phyloP scores from a whole-genome alignment of 2,329 filamentous ascomycete genomes.

The Chalaropsis ovoidea region DNA sequence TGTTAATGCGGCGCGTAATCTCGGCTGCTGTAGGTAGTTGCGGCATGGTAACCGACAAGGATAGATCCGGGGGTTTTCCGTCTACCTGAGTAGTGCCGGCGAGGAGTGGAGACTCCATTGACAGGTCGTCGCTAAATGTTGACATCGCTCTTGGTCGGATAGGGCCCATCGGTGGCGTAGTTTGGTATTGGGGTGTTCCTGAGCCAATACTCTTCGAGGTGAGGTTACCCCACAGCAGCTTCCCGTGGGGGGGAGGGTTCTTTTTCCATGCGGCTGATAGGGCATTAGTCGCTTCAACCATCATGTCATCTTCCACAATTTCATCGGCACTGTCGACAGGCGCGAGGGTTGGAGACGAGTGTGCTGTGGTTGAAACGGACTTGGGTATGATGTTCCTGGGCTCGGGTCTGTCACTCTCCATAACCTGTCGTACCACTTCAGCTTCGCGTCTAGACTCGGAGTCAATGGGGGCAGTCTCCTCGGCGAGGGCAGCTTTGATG shows the following conservation, averaged over 20 bases:
- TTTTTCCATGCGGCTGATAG: conserved; percentile 35
- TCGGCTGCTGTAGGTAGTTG: conserved; percentile 58
- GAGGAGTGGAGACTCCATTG: conserved; percentile 58
- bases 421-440: conserved; percentile 89
- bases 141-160: conserved; percentile 50
- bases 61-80: conserved; percentile 19
- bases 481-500: conserved; percentile 77
- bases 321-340: conserved; percentile 57
- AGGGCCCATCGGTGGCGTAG: conserved; percentile 58
- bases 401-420: conserved; percentile 70
- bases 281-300: conserved; percentile 44
- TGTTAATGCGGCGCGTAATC: conserved; percentile 65
- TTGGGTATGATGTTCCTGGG: conserved; percentile 33
- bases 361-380: conserved; percentile 44
- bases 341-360: conserved; percentile 60
- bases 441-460: conserved; percentile 83
- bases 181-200: conserved; percentile 33
- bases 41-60: conserved; percentile 17
- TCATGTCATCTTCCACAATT: conserved; percentile 58
- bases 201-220: conserved; percentile 41
- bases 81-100: conserved; percentile 4
- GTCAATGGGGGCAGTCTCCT: conserved; percentile 80
- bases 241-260: conserved; percentile 16
- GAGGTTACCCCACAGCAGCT: conserved; percentile 22
- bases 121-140: conserved; percentile 58